Evolutionary conservation across 345 rosid genomes (phyloP), one percentile per base, ranked within the genome.

Genomic region (Eucalyptus sp.): DNA sequence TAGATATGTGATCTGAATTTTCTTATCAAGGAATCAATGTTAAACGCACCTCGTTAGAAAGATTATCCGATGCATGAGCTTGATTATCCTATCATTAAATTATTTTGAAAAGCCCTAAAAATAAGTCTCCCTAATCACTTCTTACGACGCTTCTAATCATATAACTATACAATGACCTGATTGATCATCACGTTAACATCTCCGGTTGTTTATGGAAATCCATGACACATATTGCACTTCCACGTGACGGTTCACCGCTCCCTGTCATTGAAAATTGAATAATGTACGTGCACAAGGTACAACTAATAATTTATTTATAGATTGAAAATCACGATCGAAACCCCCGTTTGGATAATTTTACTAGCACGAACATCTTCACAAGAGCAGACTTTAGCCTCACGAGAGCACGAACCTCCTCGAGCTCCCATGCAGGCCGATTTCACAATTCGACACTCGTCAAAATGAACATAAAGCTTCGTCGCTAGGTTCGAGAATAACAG

Each of bases 41-140:
- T 2, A 60, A 60, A 60, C 1, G 7, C 15, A 60, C 31, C 31
- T 60, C 12, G 8, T 12, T 60, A 5, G 16, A 1, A 60, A 60
- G 66, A 3, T 25, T 25, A 10, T 4, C 64, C 3, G 0, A 60
- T 60, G 66, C 7, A 60, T 60, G n/a, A 2, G n/a, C n/a, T 58
- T 0, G 0, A 58, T 58, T 0, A 10, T 58, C 64, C 0, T 27
- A 27, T 60, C 7, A 60, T 60, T 60, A 58, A 27, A 25, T 25
- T 60, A 25, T 25, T 27, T 60, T 5, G 13, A 5, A 27, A 5
- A 60, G 4, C 16, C 16, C 31, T 12, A 60, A 27, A 60, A 12
- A 27, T 60, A 0, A 60, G 66, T 27, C 15, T 60, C 31, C 16
- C 0, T 60, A 5, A 5, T 60, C 7, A 60, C 0, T 60, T 60